Percentiles rank a stretch among this genome's conserved stretches.
phyloP scores from a whole-genome alignment of 176 grass and related monocot genomes.

The Triticum turgidum region DNA sequence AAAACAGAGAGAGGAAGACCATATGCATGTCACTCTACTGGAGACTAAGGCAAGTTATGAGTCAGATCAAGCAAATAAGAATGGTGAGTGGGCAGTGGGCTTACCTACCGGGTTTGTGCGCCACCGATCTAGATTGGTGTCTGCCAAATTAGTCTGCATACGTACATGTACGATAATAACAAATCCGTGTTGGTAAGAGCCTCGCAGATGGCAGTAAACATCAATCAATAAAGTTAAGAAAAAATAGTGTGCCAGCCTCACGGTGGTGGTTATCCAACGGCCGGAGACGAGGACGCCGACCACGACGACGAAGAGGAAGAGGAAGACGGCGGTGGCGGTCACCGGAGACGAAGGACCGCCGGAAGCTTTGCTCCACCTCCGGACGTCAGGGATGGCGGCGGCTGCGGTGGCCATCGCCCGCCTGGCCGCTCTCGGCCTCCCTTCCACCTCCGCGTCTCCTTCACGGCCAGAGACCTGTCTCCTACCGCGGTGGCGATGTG shows the following conservation, averaged over 20 bases:
- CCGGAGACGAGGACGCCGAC: constrained; percentile 52
- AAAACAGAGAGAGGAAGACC: neutral
- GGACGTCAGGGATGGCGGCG: neutral
- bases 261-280: constrained; percentile 53
- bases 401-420: constrained; percentile 25
- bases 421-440: neutral
- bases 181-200: neutral
- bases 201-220: too few species aligned
- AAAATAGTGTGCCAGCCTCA: constrained; percentile 14
- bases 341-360: constrained; percentile 25
- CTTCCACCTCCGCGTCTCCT: neutral
- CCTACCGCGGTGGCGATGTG: neutral
- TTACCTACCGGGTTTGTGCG: constrained; percentile 60
- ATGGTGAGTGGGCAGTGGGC: constrained; percentile 28
- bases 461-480: neutral
- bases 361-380: constrained; percentile 32
- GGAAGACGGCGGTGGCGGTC: constrained; percentile 41
- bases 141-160: constrained; percentile 42
- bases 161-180: neutral
- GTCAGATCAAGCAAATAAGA: neutral
- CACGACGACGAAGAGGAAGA: constrained; percentile 48
- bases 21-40: too few species aligned
- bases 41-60: too few species aligned
- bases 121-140: constrained; percentile 47
- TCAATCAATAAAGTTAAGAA: neutral